Evolutionary conservation across 140 eudicot genomes (phyloP).

Genomic region (Cichorium intybus): DNA sequence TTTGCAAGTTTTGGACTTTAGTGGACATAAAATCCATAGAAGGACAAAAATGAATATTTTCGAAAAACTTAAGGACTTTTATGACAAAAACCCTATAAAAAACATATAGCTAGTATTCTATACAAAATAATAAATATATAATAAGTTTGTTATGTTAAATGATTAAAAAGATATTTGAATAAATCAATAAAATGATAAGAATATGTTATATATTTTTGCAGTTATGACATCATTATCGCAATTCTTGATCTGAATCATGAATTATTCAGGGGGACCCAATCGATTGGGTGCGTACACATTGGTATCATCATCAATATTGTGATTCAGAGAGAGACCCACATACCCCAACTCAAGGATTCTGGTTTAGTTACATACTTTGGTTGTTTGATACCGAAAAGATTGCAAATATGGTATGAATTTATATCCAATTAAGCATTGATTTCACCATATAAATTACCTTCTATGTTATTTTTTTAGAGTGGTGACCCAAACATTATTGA

Average conservation of each 20-base stretch:
- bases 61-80: no score
- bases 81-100: no score
- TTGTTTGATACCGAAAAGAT: slow-evolving; percentile 17
- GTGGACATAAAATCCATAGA: no score
- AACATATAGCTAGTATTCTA: no score
- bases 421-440: not conserved
- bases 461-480: not conserved
- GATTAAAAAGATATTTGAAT: no score
- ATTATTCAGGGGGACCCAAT: slow-evolving; percentile 17
- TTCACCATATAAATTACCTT: not conserved
- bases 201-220: no score
- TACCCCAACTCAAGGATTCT: slow-evolving; percentile 28
- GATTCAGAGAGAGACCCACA: slow-evolving; percentile 35
- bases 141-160: no score
- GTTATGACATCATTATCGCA: not conserved
- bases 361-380: slow-evolving; percentile 34
- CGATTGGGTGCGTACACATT: slow-evolving; percentile 34
- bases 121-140: not conserved
- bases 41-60: no score
- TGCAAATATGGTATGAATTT: slow-evolving; percentile 9
- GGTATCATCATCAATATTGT: slow-evolving; percentile 23
- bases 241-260: not conserved
- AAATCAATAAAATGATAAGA: no score
- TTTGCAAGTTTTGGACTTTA: no score
- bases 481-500: slow-evolving; percentile 20